phyloP scores from a whole-genome alignment of 108 stramenopile species.

The Parmales sp. region DNA sequence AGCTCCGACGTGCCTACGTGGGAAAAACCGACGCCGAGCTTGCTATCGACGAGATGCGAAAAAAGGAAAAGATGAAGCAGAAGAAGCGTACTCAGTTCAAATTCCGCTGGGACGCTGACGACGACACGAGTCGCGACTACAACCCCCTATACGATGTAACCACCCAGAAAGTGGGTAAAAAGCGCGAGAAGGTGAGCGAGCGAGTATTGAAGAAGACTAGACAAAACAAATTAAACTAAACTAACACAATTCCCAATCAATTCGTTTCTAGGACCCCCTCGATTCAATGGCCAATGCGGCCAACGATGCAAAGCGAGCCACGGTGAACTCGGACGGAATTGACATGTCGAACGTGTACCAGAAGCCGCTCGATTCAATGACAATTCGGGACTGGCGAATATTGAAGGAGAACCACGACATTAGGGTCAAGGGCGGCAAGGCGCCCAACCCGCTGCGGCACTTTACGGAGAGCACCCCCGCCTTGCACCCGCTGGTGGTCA shows the following conservation, averaged over 20 bases:
- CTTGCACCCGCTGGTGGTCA: conserved; percentile 41
- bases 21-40: not conserved
- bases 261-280: conserved; percentile 7
- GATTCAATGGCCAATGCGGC: conserved; percentile 12
- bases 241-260: conserved; percentile 14
- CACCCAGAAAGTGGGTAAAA: conserved; percentile 30
- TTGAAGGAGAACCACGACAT: conserved; percentile 95
- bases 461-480: conserved; percentile 66
- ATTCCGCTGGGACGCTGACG: conserved; percentile 86
- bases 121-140: conserved; percentile 67
- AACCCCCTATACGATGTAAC: conserved; percentile 68
- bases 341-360: conserved; percentile 28
- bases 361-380: conserved; percentile 80
- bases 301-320: conserved; percentile 12
- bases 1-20: not conserved
- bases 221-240: conserved; percentile 17
- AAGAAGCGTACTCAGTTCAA: conserved; percentile 72
- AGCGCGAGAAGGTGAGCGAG: conserved; percentile 37
- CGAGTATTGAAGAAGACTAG: conserved; percentile 32
- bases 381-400: conserved; percentile 93
- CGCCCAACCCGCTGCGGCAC: conserved; percentile 68
- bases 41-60: conserved; percentile 4
- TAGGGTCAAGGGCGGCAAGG: conserved; percentile 77
- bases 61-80: conserved; percentile 16
- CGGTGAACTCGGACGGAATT: conserved; percentile 16